Evolutionary conservation across 2,329 filamentous ascomycete species (phyloP).

Genomic region (Neofusicoccum parvum): DNA sequence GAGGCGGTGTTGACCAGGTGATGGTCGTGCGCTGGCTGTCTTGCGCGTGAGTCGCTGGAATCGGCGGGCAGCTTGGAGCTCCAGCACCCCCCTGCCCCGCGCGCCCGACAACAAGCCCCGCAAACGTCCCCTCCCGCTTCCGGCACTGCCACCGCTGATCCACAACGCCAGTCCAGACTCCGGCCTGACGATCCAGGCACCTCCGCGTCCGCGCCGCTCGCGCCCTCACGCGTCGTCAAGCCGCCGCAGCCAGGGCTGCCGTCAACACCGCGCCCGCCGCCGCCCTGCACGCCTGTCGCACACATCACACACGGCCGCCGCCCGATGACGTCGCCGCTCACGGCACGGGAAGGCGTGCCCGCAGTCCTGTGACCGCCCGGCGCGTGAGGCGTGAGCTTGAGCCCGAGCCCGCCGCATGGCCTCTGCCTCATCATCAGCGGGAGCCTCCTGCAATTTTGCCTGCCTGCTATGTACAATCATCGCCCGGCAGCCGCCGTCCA

Average conservation of each 20-base stretch:
- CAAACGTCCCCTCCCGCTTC: conserved; percentile 1
- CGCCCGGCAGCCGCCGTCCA: neutral
- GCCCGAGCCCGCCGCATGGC: neutral
- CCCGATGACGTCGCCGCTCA: neutral
- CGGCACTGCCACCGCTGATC: neutral
- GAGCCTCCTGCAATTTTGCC: conserved; percentile 7
- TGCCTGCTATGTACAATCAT: neutral
- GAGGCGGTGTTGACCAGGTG: conserved; percentile 14
- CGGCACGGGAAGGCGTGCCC: neutral
- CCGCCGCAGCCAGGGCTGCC: neutral
- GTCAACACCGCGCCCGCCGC: neutral
- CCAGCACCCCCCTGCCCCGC: neutral
- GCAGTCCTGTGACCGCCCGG: neutral
- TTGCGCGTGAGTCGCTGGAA: conserved; percentile 2
- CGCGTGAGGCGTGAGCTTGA: neutral
- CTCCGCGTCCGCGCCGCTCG: no score
- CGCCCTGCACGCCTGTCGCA: neutral
- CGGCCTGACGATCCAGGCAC: conserved; percentile 14
- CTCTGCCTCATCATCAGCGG: neutral
- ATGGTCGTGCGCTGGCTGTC: conserved; percentile 14
- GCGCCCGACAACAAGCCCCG: conserved; percentile 2
- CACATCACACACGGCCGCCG: neutral
- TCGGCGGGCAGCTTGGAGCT: conserved; percentile 7
- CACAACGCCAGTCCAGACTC: neutral
- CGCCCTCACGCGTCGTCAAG: no score